Conservation (phyloP, 106 monocot genomes). For the Dioscorea zingiberensis region DNA sequence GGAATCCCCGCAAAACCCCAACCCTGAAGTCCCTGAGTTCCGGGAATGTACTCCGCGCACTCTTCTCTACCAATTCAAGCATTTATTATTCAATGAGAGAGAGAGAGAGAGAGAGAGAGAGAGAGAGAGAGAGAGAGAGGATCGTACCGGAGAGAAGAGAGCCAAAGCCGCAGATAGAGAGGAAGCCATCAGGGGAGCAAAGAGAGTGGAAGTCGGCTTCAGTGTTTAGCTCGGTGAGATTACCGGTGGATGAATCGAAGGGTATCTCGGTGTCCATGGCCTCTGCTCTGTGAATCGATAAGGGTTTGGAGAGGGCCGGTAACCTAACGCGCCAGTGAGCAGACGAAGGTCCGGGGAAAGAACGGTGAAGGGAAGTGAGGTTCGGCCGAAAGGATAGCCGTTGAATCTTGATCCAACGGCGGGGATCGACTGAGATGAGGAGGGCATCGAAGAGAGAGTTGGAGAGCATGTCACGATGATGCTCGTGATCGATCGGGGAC, state of each 20-base stretch:
- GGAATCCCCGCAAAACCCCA: constrained; percentile 64
- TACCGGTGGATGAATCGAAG: constrained; percentile 1
- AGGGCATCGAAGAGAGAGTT: background rate
- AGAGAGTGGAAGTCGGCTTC: constrained; percentile 59
- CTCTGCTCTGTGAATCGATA: background rate
- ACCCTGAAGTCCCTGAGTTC: constrained; percentile 71
- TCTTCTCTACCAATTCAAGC: constrained; percentile 46
- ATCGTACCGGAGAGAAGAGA: constrained; percentile 85
- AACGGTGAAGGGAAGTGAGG: background rate
- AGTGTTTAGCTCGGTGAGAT: constrained; percentile 40
- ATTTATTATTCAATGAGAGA: background rate
- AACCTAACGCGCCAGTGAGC: background rate
- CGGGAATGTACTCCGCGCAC: constrained; percentile 94
- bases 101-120: background rate
- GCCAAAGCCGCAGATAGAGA: constrained; percentile 91
- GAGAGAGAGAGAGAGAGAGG: background rate
- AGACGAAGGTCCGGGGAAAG: background rate
- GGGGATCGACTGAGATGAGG: background rate
- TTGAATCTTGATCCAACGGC: constrained; percentile 41
- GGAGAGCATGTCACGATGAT: background rate
- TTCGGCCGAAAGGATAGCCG: background rate
- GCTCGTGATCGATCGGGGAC: no score
- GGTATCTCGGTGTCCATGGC: constrained; percentile 20
- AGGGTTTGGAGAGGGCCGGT: background rate
- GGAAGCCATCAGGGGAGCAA: constrained; percentile 37